Base-by-base conservation (phyloP, 495 filamentous ascomycete genomes). In the Penicillium dipodomyicola region DNA sequence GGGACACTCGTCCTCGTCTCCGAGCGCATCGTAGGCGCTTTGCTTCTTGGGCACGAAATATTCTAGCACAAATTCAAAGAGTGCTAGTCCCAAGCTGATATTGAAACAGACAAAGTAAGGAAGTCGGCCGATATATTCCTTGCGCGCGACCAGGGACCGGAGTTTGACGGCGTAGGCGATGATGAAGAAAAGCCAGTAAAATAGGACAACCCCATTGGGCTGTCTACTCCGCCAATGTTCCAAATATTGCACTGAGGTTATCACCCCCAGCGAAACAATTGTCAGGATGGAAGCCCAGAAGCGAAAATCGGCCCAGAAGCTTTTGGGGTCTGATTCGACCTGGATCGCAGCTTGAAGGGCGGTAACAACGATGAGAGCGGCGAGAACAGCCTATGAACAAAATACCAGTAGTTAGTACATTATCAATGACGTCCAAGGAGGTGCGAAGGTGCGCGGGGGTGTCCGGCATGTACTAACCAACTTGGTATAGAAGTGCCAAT, bases 401-500 rank as follows among this genome's bases (percentile, higher is more conserved):
- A 30, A 50, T 37, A n/a, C 65, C 30, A 63, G 63, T 67, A 63
- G 63, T 67, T 72, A 63, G 67, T 47, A 63, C 30, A 14, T 23
- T n/a, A 55, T n/a, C 52, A 1, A 41, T 46, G 22, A 25, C 30
- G 22, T 33, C 9, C 23, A 22, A 15, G n/a, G 19, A 40, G 40
- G 10, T 45, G 30, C 32, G 27, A 27, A 42, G 35, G 49, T 39
- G 52, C 30, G 30, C 29, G 30, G 23, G 44, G 35, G 52, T 39
- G 49, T 33, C 20, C 20, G 47, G 15, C 39, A 75, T 52, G 43
- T 40, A 62, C 87, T 59, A 67, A 94, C 89, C 79, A 96, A 79
- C 69, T 97, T 97, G 12, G 84, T 77, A 78, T 91, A 96, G 70
- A 97, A 97, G 69, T 95, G 93, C 92, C 92, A 96, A 71, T 96